A percentile compares a stretch with the other conserved stretches of the same genome.
phyloP scores from a whole-genome alignment of 139 green algal species.

The Picochlorum sp. region DNA sequence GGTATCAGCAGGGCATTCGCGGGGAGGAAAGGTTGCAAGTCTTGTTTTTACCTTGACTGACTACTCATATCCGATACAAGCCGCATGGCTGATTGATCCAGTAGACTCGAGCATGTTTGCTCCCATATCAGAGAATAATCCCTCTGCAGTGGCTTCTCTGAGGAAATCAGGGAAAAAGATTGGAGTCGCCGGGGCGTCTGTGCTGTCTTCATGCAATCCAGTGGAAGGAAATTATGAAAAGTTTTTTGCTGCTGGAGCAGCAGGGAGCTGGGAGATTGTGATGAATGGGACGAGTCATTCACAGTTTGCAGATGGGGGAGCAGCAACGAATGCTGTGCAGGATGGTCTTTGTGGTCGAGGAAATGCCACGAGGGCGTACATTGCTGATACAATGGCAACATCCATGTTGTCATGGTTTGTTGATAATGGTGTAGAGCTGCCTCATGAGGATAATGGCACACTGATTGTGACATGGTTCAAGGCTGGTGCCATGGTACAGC shows the following conservation, averaged over 20 bases:
- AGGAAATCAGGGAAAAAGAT: constrained; percentile 5
- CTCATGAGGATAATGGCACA: neutral
- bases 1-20: constrained; percentile 38
- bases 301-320: constrained; percentile 31
- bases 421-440: constrained; percentile 13
- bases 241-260: constrained; percentile 12
- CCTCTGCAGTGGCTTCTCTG: constrained; percentile 29
- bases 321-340: constrained; percentile 27
- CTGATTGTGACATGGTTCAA: neutral
- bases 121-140: constrained; percentile 34
- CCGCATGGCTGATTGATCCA: constrained; percentile 52
- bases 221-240: constrained; percentile 31
- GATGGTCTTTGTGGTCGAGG: constrained; percentile 31
- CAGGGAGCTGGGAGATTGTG: constrained; percentile 24
- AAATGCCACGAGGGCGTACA: neutral
- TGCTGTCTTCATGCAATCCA: constrained; percentile 38
- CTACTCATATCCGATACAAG: constrained; percentile 10
- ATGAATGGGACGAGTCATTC: constrained; percentile 27
- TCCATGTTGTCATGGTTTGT: constrained; percentile 26
- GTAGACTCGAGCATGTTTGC: constrained; percentile 37
- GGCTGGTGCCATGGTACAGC: neutral
- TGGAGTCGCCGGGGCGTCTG: constrained; percentile 35
- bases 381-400: constrained; percentile 10
- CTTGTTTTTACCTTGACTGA: constrained; percentile 31
- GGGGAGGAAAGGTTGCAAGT: constrained; percentile 53